Percentiles rank a stretch among this genome's conserved stretches.
Conservation (phyloP, 805 yeast genomes). For the Gaillardinia entomophila region DNA sequence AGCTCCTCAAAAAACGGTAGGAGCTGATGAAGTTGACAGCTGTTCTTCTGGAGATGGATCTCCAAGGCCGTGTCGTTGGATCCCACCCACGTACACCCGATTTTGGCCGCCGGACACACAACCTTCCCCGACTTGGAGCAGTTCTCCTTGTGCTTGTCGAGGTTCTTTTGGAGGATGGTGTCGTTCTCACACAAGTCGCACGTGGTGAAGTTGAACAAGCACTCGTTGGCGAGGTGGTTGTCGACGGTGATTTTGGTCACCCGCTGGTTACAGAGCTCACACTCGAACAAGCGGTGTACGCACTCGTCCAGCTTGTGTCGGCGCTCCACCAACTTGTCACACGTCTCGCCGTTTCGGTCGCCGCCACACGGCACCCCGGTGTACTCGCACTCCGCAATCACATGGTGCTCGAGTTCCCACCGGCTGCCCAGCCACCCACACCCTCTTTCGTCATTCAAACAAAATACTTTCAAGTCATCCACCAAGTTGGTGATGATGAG, state of each 20-base stretch:
- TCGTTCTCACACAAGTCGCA: conserved; percentile 41
- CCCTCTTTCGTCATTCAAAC: conserved; percentile 49
- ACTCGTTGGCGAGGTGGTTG: conserved; percentile 2
- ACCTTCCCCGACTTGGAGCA: conserved; percentile 36
- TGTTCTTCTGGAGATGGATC: conserved; percentile 23
- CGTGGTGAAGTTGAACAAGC: conserved; percentile 25
- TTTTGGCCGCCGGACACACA: conserved; percentile 41
- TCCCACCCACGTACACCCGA: conserved; percentile 48
- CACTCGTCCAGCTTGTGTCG: not conserved
- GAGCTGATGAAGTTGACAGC: conserved; percentile 25
- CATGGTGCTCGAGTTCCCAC: conserved; percentile 53
- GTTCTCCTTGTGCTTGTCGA: conserved; percentile 35
- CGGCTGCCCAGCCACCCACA: conserved; percentile 54
- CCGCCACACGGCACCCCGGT: conserved; percentile 6
- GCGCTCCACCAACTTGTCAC: not conserved
- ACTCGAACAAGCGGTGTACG: conserved; percentile 2
- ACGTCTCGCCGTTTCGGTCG: not conserved
- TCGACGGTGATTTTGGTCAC: conserved; percentile 1
- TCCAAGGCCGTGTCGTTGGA: conserved; percentile 29
- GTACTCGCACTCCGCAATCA: conserved; percentile 11
- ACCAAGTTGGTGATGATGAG: conserved; percentile 7
- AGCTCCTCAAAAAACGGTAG: conserved; percentile 20
- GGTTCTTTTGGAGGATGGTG: conserved; percentile 30
- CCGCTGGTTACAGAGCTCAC: conserved; percentile 1
- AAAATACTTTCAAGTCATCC: conserved; percentile 35